Evolutionary conservation across 768 basidiomycete genomes (phyloP).

Genomic region (Rhizopogon salebrosus): DNA sequence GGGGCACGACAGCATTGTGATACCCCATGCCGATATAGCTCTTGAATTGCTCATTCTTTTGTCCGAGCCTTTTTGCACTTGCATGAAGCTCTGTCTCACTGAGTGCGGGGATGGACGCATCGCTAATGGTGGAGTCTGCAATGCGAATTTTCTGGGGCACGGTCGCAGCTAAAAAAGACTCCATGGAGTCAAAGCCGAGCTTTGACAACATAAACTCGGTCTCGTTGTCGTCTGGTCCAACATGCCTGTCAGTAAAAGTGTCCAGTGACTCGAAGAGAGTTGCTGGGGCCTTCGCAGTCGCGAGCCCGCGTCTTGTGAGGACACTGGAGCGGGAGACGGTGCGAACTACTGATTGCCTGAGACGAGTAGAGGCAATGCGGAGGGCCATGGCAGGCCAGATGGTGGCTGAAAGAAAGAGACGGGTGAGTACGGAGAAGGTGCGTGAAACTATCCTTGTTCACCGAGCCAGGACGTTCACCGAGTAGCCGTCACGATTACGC

Average conservation of each 20-base stretch:
- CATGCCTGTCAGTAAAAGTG: conserved; percentile 85
- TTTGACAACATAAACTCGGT: conserved; percentile 74
- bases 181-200: conserved; percentile 84
- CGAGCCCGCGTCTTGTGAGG: conserved; percentile 38
- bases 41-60: conserved; percentile 75
- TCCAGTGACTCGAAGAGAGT: conserved; percentile 84
- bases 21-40: conserved; percentile 99
- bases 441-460: conserved; percentile 24
- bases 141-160: conserved; percentile 82
- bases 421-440: conserved; percentile 10
- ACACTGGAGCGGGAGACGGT: conserved; percentile 13
- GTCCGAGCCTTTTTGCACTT: conserved; percentile 73
- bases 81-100: conserved; percentile 83
- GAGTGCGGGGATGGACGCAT: conserved; percentile 65
- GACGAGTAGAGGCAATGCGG: conserved; percentile 20
- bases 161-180: conserved; percentile 78
- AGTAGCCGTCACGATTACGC: too few species aligned
- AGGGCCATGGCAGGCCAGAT: conserved; percentile 20
- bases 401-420: conserved; percentile 13
- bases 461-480: conserved; percentile 26
- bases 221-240: conserved; percentile 87
- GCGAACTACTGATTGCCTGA: conserved; percentile 14
- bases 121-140: conserved; percentile 50
- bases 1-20: conserved; percentile 91
- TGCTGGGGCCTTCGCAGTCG: conserved; percentile 53